Evolutionary conservation across 1,284 basidiomycete species (phyloP).

Genomic region (Pyrrhoderma noxium): DNA sequence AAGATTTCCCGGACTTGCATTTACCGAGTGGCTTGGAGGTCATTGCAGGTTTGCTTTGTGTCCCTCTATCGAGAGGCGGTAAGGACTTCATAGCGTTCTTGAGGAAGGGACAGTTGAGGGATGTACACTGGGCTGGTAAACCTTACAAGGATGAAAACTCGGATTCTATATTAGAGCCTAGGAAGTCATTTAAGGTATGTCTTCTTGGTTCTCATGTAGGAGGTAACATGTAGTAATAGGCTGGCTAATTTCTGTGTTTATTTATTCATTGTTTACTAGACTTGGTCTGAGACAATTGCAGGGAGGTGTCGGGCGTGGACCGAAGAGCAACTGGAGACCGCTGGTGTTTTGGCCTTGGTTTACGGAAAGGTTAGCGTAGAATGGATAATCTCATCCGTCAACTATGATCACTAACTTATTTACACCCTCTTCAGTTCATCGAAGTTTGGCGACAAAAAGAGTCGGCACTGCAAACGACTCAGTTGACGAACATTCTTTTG

Average conservation of each 20-base stretch:
- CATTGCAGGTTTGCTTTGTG: constrained; percentile 74
- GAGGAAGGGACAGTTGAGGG: constrained; percentile 66
- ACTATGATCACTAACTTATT: not conserved
- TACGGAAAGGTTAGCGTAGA: constrained; percentile 55
- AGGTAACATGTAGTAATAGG: not conserved
- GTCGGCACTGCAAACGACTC: constrained; percentile 67
- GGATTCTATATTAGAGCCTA: constrained; percentile 54
- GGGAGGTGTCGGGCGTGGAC: constrained; percentile 75
- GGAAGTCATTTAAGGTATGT: constrained; percentile 65
- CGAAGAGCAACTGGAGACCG: constrained; percentile 84
- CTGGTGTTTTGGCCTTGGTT: constrained; percentile 77
- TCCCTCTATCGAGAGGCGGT: constrained; percentile 67
- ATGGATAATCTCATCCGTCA: not conserved
- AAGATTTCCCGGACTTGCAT: constrained; percentile 73
- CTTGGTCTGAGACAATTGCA: constrained; percentile 74
- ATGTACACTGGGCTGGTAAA: constrained; percentile 77
- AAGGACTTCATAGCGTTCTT: constrained; percentile 81
- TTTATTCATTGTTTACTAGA: too few species aligned
- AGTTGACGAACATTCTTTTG: constrained; percentile 72
- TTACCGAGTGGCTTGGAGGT: constrained; percentile 63
- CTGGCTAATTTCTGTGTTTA: too few species aligned
- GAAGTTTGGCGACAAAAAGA: constrained; percentile 88
- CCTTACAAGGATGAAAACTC: constrained; percentile 47
- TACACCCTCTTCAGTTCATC: constrained; percentile 51
- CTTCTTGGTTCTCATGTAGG: not conserved